Evolutionary conservation across 148 eudicot species (phyloP).

Genomic region (Heliosperma pusillum): DNA sequence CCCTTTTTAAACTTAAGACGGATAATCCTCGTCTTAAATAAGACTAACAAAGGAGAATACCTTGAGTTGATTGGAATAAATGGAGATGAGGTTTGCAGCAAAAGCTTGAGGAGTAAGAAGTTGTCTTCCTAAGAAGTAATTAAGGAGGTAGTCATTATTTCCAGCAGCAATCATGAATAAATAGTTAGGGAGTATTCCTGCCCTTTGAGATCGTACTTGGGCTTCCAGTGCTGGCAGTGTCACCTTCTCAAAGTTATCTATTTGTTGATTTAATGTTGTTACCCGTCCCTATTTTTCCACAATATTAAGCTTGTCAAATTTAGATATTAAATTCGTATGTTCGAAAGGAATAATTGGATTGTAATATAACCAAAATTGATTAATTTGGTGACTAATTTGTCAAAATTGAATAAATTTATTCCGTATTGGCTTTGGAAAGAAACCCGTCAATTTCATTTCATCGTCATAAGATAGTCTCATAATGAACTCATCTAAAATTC

Average conservation of each 20-base stretch:
- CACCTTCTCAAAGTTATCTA: constrained; percentile 24
- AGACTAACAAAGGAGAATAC: constrained; percentile 19
- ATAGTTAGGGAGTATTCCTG: constrained; percentile 20
- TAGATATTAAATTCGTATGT: too few species aligned
- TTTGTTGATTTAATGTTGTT: constrained; percentile 30
- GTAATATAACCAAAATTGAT: too few species aligned
- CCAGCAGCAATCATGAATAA: constrained; percentile 35
- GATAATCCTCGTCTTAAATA: too few species aligned
- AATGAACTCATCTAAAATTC: too few species aligned
- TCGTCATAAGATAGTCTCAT: too few species aligned
- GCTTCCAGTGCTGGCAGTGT: constrained; percentile 30
- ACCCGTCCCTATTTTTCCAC: constrained; percentile 19
- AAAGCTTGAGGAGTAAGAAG: constrained; percentile 19
- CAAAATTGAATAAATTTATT: too few species aligned
- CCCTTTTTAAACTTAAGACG: too few species aligned
- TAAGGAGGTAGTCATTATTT: constrained; percentile 32
- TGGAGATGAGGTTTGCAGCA: constrained; percentile 23
- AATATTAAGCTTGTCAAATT: neutral
- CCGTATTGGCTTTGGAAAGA: too few species aligned
- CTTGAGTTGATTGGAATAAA: constrained; percentile 30
- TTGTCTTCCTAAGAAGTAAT: constrained; percentile 20
- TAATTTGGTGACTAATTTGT: too few species aligned
- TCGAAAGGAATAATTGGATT: too few species aligned
- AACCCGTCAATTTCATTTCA: too few species aligned
- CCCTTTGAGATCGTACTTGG: constrained; percentile 2